A percentile compares a stretch with the other conserved stretches of the same genome.
These are phyloP conservation scores for Debaryomycetaceae sp. DNA, from an alignment of 1,139 yeast species.

Conservation along the genomic window DNA sequence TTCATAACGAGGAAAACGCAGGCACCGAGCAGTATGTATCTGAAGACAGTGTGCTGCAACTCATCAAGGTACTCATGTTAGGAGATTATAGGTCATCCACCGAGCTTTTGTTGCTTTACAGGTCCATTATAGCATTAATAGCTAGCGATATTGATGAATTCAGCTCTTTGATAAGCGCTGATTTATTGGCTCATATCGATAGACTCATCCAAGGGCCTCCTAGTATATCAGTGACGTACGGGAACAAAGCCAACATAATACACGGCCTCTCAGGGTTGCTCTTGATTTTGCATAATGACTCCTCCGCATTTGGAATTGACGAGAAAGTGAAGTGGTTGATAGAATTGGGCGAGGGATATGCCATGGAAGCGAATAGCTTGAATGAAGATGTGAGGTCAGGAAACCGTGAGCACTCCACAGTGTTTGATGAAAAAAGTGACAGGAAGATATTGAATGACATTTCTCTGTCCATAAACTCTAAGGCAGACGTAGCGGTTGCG, in stretches of 20 bases:
- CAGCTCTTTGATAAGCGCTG: constrained; percentile 42
- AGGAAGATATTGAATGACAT: constrained; percentile 37
- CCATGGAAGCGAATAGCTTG: constrained; percentile 32
- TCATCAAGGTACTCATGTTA: constrained; percentile 28
- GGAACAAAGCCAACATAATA: constrained; percentile 38
- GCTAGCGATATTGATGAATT: constrained; percentile 52
- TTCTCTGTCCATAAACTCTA: constrained; percentile 27
- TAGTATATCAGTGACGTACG: constrained; percentile 29
- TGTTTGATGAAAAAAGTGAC: constrained; percentile 36
- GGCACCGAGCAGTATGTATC: constrained; percentile 32
- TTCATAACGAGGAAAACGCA: constrained; percentile 34
- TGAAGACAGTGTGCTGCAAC: constrained; percentile 33
- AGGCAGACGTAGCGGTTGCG: constrained; percentile 39
- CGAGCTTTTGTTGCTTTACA: constrained; percentile 41
- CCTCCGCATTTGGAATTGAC: constrained; percentile 50
- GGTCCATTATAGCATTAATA: constrained; percentile 42
- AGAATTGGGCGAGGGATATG: constrained; percentile 46
- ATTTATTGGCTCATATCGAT: constrained; percentile 33
- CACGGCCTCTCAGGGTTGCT: constrained; percentile 44
- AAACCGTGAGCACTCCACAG: constrained; percentile 43
- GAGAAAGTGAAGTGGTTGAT: constrained; percentile 40
- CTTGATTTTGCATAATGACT: constrained; percentile 45
- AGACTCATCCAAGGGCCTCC: constrained; percentile 34
- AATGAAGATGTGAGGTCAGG: constrained; percentile 35
- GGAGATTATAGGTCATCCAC: constrained; percentile 38